Conservation (phyloP, 257 asterid species). For the Gentiana dahurica region DNA sequence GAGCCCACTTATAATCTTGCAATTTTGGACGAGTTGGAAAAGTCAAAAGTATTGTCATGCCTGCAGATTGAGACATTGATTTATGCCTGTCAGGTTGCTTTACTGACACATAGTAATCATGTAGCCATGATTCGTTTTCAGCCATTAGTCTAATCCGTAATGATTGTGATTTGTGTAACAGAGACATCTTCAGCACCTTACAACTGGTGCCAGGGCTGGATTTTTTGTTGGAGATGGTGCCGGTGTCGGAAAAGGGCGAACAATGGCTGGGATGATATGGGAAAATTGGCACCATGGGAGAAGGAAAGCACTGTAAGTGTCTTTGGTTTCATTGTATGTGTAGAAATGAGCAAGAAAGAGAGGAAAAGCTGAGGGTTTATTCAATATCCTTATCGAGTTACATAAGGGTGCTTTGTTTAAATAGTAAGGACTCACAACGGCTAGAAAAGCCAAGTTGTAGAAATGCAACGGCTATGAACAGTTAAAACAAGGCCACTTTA, state of each 20-base stretch:
- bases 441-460: too few relatives aligned
- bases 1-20: constrained; percentile 79
- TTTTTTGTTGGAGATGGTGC: constrained; percentile 99
- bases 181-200: constrained; percentile 94
- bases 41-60: constrained; percentile 75
- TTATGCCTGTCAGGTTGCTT: constrained; percentile 90
- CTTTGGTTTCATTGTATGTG: too few relatives aligned
- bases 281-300: constrained; percentile 92
- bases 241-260: constrained; percentile 98
- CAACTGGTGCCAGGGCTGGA: constrained; percentile 84
- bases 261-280: constrained; percentile 96
- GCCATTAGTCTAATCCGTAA: constrained; percentile 13
- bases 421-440: too few relatives aligned
- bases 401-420: too few relatives aligned
- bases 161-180: constrained; percentile 24
- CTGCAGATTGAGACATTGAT: constrained; percentile 96
- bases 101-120: neutral
- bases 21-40: constrained; percentile 67
- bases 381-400: too few relatives aligned
- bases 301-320: constrained; percentile 80
- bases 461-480: too few relatives aligned
- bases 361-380: too few relatives aligned
- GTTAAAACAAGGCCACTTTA: too few relatives aligned
- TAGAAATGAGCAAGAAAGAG: too few relatives aligned
- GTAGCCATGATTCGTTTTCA: constrained; percentile 4